Percentiles rank a stretch among this genome's conserved stretches.
phyloP scores from a whole-genome alignment of 306 rosid genomes.

The Pyrus betulifolia region DNA sequence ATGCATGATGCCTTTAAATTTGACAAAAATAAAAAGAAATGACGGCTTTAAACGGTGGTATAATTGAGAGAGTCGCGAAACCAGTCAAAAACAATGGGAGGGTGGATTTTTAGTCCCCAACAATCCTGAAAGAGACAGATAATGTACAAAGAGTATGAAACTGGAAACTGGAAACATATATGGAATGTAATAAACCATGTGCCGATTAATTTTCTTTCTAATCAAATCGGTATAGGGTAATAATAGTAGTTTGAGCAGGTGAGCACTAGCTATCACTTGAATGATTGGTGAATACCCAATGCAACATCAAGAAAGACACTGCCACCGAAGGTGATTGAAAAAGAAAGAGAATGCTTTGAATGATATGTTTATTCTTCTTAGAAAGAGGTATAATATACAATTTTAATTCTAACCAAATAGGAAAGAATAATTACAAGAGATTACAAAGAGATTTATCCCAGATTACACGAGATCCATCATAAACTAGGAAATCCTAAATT shows the following conservation, averaged over 20 bases:
- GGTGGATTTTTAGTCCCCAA: conserved; percentile 9
- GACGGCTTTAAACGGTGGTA: background rate
- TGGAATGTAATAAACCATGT: conserved; percentile 1
- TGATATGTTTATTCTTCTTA: too few relatives aligned
- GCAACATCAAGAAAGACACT: background rate
- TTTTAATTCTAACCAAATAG: too few relatives aligned
- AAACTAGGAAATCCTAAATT: too few relatives aligned
- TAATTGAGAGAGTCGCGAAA: background rate
- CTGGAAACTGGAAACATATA: background rate
- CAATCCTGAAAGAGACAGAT: conserved; percentile 9
- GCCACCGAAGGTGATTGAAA: background rate
- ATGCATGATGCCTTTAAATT: too few relatives aligned
- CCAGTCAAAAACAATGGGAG: conserved; percentile 25
- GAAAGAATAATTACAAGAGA: too few relatives aligned
- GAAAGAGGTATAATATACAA: too few relatives aligned
- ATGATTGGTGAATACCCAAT: background rate
- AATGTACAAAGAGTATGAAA: background rate
- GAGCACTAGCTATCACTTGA: background rate
- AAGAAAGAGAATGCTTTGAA: too few relatives aligned
- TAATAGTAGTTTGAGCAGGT: conserved; percentile 1
- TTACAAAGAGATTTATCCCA: too few relatives aligned
- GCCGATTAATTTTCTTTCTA: conserved; percentile 13
- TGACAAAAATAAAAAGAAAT: background rate
- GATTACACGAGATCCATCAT: too few relatives aligned
- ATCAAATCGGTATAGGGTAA: conserved; percentile 8